Base-by-base conservation (phyloP, 1,139 yeast species). In the Meyerozyma athensensis region DNA sequence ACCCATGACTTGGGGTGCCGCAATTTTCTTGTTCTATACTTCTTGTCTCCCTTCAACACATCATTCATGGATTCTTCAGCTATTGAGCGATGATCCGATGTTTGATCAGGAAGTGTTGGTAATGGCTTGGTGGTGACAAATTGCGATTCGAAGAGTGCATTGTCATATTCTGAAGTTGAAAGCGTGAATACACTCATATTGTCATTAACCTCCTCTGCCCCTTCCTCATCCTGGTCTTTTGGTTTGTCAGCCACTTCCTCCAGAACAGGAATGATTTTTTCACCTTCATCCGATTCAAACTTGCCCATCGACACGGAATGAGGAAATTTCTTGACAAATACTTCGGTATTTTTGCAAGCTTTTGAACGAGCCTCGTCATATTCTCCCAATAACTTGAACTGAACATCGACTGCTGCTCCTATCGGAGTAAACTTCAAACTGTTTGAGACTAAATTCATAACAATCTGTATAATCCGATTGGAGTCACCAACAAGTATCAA, bases 381-480 rank as follows among this genome's bases (percentile, higher is more conserved):
- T 52, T 79, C 85, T 17, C 94, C 94, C 19, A 81, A 45, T n/a
- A 83, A 59, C 45, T 71, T 74, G 44, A 86, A 74, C 0, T 73
- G 57, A 2, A 89, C 92, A 20, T 74, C 73, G 12, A 92, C 95
- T 12, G 75, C 71, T 2, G 97, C 97, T 45, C 86, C 87, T 14
- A 78, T 81, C 0, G 95, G 95, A 0, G 97, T 89, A 52, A 90
- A 90, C 53, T 90, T 90, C 45, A 90, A 63, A 0, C 95, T 83
- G 56, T 87, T 90, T 10, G 95, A 84, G 2, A 89, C 89, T 41
- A 90, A 63, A 50, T 90, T 90, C 85, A 86, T 82, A 8, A 89
- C 80, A 37, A 90, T 80, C 58, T 90, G 97, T 39, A 85, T 78
- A 34, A 90, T 83, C 54, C 97, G 70, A 56, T 86, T 86, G 4